Evolutionary conservation across 805 yeast genomes (phyloP).

Genomic region (Yarrowia sp.): DNA sequence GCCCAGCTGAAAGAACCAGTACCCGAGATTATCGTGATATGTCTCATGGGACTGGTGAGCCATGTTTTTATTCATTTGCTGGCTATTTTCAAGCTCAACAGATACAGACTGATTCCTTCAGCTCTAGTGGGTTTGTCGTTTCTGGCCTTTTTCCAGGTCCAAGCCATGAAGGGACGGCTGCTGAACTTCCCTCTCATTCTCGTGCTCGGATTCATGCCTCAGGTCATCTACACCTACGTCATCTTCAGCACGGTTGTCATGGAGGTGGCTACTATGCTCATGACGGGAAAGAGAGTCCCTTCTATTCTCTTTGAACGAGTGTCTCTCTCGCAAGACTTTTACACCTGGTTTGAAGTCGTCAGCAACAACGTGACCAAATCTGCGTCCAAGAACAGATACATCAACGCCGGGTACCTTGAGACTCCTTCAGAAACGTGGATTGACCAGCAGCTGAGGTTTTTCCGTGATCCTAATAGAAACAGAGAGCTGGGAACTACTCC

Average conservation of each 20-base stretch:
- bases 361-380: constrained; percentile 20
- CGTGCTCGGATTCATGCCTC: constrained; percentile 70
- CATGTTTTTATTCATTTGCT: constrained; percentile 70
- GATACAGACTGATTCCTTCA: constrained; percentile 69
- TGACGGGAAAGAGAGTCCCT: constrained; percentile 31
- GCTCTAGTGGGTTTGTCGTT: constrained; percentile 63
- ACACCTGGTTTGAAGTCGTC: constrained; percentile 32
- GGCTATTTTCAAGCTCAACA: constrained; percentile 60
- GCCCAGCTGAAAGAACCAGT: constrained; percentile 60
- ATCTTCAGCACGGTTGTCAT: constrained; percentile 47
- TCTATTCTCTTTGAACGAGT: constrained; percentile 31
- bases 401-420: constrained; percentile 25
- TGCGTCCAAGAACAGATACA: constrained; percentile 29
- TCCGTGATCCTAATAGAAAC: constrained; percentile 1
- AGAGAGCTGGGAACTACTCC: not conserved
- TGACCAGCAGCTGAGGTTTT: constrained; percentile 11
- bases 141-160: constrained; percentile 56
- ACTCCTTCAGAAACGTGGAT: constrained; percentile 31
- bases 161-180: constrained; percentile 54
- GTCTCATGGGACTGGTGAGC: constrained; percentile 63
- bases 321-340: constrained; percentile 11
- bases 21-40: constrained; percentile 58
- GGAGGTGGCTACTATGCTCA: constrained; percentile 22
- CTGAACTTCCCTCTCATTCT: constrained; percentile 62
- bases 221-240: constrained; percentile 60